Base-by-base conservation (phyloP, 2,329 filamentous ascomycete species). In the Botrytis tulipae region DNA sequence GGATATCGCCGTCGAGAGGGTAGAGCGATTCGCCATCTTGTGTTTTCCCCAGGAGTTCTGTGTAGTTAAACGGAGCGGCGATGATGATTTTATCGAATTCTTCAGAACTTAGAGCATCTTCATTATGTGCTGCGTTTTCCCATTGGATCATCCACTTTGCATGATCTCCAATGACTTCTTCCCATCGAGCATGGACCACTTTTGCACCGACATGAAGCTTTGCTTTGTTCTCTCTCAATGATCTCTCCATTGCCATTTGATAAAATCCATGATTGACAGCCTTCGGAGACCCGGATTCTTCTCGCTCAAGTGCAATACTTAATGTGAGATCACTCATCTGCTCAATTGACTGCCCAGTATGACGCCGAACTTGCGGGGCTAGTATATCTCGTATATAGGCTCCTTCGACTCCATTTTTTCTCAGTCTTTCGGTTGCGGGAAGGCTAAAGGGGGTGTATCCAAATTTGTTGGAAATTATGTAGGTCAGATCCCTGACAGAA, bases 311-410 rank as follows among this genome's bases (percentile, higher is more conserved):
- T 3, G 70, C 70, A 14, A 66, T 54, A n/a, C 70, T 72, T 18
- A 72, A 10, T 42, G 70, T 61, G 7, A 72, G 18, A 44, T 72
- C 70, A n/a, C 61, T 72, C 1, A 72, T 20, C 12, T 66, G 32
- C 4, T 40, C 35, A 29, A 72, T n/a, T 20, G 29, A 29, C 65
- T 72, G 70, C 32, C 61, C 70, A 1, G 60, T 72, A 37, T 72
- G 70, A 16, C 60, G 70, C 7, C 70, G 46, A 32, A 72, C 60
- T 66, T 72, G 70, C 0, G 70, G 70, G 42, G 70, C 60, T 42
- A 72, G 42, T 42, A 72, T 66, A 35, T 72, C 61, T 32, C 29
- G 46, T 51, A 44, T 46, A 6, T 72, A 72, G 2, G 7, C 10
- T 8, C 37, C n/a, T 48, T 25, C n/a, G 6, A 72, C 57, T 54